phyloP scores from a whole-genome alignment of 1,284 basidiomycete species.

The Gymnopus androsaceus region DNA sequence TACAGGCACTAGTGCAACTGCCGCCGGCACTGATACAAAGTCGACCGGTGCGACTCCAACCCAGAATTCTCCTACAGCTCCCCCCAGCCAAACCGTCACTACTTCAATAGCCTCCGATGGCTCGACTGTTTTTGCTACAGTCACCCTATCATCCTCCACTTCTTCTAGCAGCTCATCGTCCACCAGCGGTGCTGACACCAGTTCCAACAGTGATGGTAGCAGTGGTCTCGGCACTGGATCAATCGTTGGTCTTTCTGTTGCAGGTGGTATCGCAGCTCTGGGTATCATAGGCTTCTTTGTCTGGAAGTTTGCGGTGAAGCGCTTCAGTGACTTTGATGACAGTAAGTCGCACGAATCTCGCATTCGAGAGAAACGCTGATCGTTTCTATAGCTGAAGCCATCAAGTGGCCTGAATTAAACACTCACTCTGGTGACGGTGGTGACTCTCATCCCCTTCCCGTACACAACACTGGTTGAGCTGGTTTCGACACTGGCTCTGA shows the following conservation, averaged over 20 bases:
- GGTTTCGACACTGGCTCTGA: slow-evolving; percentile 68
- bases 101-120: too few relatives aligned
- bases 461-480: slow-evolving; percentile 60
- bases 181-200: slow-evolving; percentile 19
- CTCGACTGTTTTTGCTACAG: too few relatives aligned
- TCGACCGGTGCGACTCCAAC: too few relatives aligned
- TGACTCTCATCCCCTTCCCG: slow-evolving; percentile 63
- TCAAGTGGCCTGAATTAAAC: slow-evolving; percentile 86
- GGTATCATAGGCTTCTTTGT: slow-evolving; percentile 71
- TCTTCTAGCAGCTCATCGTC: too few relatives aligned
- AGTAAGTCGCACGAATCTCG: slow-evolving; percentile 48
- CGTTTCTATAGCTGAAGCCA: slow-evolving; percentile 72
- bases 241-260: slow-evolving; percentile 76
- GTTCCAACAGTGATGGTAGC: slow-evolving; percentile 14
- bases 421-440: slow-evolving; percentile 48
- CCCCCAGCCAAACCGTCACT: too few relatives aligned
- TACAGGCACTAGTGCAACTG: too few relatives aligned
- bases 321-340: slow-evolving; percentile 72
- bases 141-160: too few relatives aligned
- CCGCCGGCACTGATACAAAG: too few relatives aligned
- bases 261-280: slow-evolving; percentile 71
- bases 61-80: too few relatives aligned
- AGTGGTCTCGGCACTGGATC: slow-evolving; percentile 60
- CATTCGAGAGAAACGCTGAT: slow-evolving; percentile 1
- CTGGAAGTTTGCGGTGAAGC: slow-evolving; percentile 82